A percentile compares a stretch with the other conserved stretches of the same genome.
Evolutionary conservation across 2,329 filamentous ascomycete species (phyloP).

Genomic region (Diplodia seriata): DNA sequence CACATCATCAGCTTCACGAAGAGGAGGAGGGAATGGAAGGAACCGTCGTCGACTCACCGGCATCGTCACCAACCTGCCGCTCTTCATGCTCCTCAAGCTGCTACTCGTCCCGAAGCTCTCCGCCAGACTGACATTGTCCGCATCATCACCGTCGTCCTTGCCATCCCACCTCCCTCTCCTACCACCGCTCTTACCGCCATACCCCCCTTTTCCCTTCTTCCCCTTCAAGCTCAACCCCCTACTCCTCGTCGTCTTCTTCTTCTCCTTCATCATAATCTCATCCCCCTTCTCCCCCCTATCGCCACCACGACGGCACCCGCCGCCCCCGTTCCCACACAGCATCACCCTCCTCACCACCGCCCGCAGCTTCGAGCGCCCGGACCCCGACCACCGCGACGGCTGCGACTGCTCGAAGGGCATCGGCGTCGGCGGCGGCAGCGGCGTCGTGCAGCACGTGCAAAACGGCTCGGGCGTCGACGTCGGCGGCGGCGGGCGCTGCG

Average conservation of each 20-base stretch:
- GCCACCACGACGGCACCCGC: neutral
- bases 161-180: neutral
- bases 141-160: neutral
- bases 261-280: neutral
- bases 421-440: constrained; percentile 1
- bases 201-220: neutral
- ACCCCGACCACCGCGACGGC: neutral
- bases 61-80: neutral
- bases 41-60: neutral
- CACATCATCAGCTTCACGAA: neutral
- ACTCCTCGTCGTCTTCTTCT: neutral
- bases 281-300: neutral
- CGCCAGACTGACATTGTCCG: constrained; percentile 7
- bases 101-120: constrained; percentile 3
- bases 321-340: neutral
- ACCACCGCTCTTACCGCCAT: neutral
- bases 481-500: neutral
- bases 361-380: constrained; percentile 9
- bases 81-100: constrained; percentile 10
- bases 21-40: neutral
- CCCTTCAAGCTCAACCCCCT: neutral
- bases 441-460: neutral
- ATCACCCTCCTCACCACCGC: constrained; percentile 2
- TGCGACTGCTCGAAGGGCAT: neutral
- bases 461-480: neutral